Conservation (phyloP, 805 yeast species). For the Grigorovia transvaalensis region DNA sequence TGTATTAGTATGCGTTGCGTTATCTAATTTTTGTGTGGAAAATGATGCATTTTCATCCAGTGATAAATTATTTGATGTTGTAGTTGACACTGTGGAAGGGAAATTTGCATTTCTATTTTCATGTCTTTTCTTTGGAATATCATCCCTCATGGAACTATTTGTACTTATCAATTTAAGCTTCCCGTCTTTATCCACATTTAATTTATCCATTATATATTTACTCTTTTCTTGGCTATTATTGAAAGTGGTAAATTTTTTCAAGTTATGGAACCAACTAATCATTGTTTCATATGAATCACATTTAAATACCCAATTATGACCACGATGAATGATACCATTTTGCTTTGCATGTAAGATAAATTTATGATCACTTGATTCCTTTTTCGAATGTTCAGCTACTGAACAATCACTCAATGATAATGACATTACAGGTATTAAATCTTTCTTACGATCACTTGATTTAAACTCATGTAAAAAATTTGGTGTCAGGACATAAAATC, state of each 20-base stretch:
- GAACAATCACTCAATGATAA: slow-evolving; percentile 68
- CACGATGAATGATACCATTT: slow-evolving; percentile 63
- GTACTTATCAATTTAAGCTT: not conserved
- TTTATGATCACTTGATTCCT: slow-evolving; percentile 47
- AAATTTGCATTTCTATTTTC: not conserved
- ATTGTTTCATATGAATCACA: slow-evolving; percentile 72
- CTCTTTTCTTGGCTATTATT: slow-evolving; percentile 53
- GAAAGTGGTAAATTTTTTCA: slow-evolving; percentile 55
- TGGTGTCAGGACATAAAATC: slow-evolving; percentile 87
- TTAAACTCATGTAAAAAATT: slow-evolving; percentile 86
- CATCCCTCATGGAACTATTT: not conserved
- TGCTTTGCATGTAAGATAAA: slow-evolving; percentile 72
- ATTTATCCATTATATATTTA: slow-evolving; percentile 27
- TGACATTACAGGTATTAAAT: slow-evolving; percentile 75
- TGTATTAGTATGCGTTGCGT: slow-evolving; percentile 10
- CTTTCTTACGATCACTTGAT: slow-evolving; percentile 68
- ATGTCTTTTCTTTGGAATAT: not conserved
- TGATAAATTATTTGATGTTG: not conserved
- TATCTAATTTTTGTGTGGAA: slow-evolving; percentile 9
- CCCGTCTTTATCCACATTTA: slow-evolving; percentile 4
- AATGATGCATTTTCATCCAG: slow-evolving; percentile 1
- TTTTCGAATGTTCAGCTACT: slow-evolving; percentile 73
- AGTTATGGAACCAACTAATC: slow-evolving; percentile 78
- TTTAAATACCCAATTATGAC: slow-evolving; percentile 92
- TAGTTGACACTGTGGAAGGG: not conserved